Evolutionary conservation across 78 protist genomes (phyloP).

Genomic region (Chrysochromulina parva): DNA sequence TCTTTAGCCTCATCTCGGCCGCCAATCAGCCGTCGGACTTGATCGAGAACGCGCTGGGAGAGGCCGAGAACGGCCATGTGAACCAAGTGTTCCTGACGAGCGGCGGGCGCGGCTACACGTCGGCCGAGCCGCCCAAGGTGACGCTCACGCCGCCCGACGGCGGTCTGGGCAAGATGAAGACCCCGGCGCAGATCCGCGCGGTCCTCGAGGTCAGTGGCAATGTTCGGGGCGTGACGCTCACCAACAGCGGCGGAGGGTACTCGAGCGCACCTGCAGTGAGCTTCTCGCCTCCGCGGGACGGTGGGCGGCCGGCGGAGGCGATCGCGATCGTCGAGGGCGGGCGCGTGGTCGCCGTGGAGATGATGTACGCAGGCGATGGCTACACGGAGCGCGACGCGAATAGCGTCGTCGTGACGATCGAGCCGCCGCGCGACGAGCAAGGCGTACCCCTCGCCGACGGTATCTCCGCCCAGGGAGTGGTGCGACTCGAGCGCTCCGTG

Average conservation of each 20-base stretch:
- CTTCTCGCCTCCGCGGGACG: neutral
- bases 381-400: too few relatives aligned
- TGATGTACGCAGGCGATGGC: too few relatives aligned
- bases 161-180: neutral
- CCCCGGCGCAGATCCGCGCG: neutral
- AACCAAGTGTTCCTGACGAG: neutral
- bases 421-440: slow-evolving; percentile 1
- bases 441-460: neutral
- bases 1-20: neutral
- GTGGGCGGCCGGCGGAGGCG: too few relatives aligned
- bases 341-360: too few relatives aligned
- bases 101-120: neutral
- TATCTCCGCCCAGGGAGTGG: neutral
- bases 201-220: neutral
- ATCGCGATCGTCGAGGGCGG: too few relatives aligned
- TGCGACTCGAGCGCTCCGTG: neutral
- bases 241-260: neutral
- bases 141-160: neutral
- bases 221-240: neutral
- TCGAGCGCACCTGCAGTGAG: neutral
- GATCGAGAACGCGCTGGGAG: neutral
- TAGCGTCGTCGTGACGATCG: neutral
- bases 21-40: neutral
- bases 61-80: neutral
- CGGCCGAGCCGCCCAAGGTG: neutral